Conservation (phyloP, 2,329 filamentous ascomycete species). For the Diaporthe helianthi region DNA sequence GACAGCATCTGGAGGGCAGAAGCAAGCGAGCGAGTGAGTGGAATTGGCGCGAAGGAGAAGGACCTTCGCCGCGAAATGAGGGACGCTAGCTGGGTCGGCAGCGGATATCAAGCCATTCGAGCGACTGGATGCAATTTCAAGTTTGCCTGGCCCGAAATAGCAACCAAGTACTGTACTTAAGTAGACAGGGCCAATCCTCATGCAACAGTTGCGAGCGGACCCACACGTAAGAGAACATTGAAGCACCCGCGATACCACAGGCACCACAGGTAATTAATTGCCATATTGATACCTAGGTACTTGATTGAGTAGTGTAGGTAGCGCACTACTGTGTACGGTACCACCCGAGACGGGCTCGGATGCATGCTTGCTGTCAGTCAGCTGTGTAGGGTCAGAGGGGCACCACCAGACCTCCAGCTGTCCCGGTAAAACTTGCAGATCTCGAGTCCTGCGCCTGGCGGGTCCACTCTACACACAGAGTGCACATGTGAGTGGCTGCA, state of each 20-base stretch:
- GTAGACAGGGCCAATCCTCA: slow-evolving; percentile 23
- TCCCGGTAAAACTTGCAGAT: background rate
- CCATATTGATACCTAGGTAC: too few relatives aligned
- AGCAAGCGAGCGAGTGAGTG: background rate
- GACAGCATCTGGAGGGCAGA: background rate
- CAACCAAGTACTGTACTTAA: too few relatives aligned
- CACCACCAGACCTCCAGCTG: background rate
- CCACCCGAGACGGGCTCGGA: background rate
- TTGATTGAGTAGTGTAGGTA: too few relatives aligned
- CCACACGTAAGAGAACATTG: slow-evolving; percentile 17
- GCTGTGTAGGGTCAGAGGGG: background rate
- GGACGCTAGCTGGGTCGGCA: slow-evolving; percentile 5
- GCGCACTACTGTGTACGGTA: too few relatives aligned
- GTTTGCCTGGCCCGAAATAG: slow-evolving; percentile 1
- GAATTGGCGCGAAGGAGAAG: background rate
- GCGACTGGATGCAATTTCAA: slow-evolving; percentile 23
- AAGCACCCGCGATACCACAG: slow-evolving; percentile 16
- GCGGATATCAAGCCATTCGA: slow-evolving; percentile 4
- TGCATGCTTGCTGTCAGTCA: too few relatives aligned
- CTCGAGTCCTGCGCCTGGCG: background rate
- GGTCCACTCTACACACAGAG: slow-evolving; percentile 19
- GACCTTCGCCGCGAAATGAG: background rate
- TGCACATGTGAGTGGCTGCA: background rate
- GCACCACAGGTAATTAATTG: too few relatives aligned
- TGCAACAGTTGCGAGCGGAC: background rate